These are phyloP conservation scores for Saxophila tyrrhenica DNA, from an alignment of 495 filamentous ascomycete genomes.

Conservation along the genomic window DNA sequence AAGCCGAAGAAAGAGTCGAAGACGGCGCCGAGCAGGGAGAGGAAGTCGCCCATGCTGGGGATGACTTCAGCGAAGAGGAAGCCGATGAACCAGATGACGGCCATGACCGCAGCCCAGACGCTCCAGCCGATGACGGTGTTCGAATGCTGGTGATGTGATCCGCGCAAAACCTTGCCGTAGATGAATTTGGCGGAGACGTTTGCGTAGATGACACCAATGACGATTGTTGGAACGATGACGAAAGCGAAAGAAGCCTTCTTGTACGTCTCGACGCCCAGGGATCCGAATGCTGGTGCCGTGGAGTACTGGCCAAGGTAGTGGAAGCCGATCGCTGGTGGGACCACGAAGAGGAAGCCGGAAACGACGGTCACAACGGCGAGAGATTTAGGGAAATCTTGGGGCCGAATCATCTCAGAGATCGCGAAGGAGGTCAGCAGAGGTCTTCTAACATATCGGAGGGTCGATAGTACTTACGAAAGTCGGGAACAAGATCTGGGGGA, in stretches of 20 bases:
- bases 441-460: not conserved
- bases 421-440: not conserved
- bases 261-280: conserved; percentile 52
- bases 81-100: conserved; percentile 59
- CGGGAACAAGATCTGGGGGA: conserved; percentile 79
- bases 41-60: conserved; percentile 73
- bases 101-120: conserved; percentile 61
- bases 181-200: conserved; percentile 77
- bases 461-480: conserved; percentile 40
- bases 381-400: conserved; percentile 76
- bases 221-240: conserved; percentile 83
- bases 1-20: conserved; percentile 90
- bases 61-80: conserved; percentile 81
- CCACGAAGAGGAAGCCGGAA: conserved; percentile 66
- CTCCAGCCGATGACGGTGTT: conserved; percentile 72
- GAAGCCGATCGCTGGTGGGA: conserved; percentile 64
- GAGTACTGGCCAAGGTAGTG: conserved; percentile 74
- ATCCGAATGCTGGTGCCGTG: conserved; percentile 68
- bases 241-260: conserved; percentile 80
- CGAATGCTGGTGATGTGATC: conserved; percentile 57
- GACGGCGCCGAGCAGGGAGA: conserved; percentile 73
- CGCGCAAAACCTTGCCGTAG: conserved; percentile 66
- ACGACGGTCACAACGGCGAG: conserved; percentile 72
- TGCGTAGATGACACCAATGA: conserved; percentile 74
- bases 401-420: conserved; percentile 68